A percentile compares a stretch with the other conserved stretches of the same genome.
These are phyloP conservation scores for Candida methanosorbosa DNA, from an alignment of 805 yeast species.

Conservation along the genomic window DNA sequence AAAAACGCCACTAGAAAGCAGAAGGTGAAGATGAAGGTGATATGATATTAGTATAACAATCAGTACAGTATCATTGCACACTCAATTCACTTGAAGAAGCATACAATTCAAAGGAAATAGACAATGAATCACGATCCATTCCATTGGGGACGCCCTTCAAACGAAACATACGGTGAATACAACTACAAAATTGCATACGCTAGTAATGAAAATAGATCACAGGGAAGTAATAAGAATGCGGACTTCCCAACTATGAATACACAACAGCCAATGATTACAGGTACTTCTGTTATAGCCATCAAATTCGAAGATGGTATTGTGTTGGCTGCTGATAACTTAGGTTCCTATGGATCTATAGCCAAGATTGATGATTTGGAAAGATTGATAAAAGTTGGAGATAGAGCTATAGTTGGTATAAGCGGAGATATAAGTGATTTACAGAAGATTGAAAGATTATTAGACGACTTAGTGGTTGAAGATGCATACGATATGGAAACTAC, in stretches of 20 bases:
- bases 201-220: slow-evolving; percentile 13
- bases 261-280: slow-evolving; percentile 91
- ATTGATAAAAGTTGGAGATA: slow-evolving; percentile 71
- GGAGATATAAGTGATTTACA: slow-evolving; percentile 96
- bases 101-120: no score
- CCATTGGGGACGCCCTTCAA: slow-evolving; percentile 92
- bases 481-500: slow-evolving; percentile 66
- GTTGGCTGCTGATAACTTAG: slow-evolving; percentile 92
- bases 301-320: slow-evolving; percentile 87
- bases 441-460: slow-evolving; percentile 63
- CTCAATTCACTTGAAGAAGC: no score
- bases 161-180: slow-evolving; percentile 74
- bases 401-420: slow-evolving; percentile 84
- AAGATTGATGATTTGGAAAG: slow-evolving; percentile 83
- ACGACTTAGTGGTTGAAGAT: slow-evolving; percentile 71
- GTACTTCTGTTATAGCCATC: slow-evolving; percentile 89
- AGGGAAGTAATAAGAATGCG: slow-evolving; percentile 10
- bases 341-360: slow-evolving; percentile 87
- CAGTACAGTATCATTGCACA: no score
- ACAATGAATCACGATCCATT: slow-evolving; percentile 91
- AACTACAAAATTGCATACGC: slow-evolving; percentile 69
- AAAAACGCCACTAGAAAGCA: no score
- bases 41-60: no score
- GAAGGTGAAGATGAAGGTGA: no score
- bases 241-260: slow-evolving; percentile 75